Percentiles rank a stretch among this genome's conserved stretches.
Conservation (phyloP, 208 protist genomes). For the Trypanosoma boissoni region DNA sequence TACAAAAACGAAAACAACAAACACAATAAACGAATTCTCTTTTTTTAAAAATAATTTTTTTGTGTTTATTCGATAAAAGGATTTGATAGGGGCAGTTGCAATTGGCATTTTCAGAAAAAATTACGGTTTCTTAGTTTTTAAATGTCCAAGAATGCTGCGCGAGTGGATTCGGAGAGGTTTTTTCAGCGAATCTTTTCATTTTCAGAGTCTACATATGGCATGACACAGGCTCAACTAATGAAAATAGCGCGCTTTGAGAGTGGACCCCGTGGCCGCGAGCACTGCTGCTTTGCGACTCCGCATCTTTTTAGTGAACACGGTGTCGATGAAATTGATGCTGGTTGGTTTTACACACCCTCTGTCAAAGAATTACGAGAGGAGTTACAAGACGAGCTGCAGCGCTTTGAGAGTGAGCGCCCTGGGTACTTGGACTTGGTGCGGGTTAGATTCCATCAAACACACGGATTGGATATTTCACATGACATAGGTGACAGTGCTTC, state of each 20-base stretch:
- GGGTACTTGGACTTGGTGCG: constrained; percentile 17
- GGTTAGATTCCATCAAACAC: neutral
- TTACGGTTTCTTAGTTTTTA: too few species aligned
- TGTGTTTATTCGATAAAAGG: too few species aligned
- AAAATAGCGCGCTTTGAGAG: constrained; percentile 17
- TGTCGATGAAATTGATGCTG: constrained; percentile 17
- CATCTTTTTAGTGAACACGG: neutral
- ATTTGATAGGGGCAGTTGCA: too few species aligned
- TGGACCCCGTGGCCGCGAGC: neutral
- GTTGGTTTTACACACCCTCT: constrained; percentile 45
- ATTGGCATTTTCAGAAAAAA: too few species aligned
- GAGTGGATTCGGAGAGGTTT: constrained; percentile 13
- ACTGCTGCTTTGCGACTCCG: neutral
- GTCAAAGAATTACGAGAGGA: constrained; percentile 38
- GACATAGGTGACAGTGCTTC: constrained; percentile 21
- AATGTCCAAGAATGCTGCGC: neutral
- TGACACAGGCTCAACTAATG: constrained; percentile 21
- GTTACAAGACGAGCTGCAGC: constrained; percentile 9
- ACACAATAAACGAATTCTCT: too few species aligned
- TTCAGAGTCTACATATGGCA: constrained; percentile 21
- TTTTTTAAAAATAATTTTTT: too few species aligned
- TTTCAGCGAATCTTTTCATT: constrained; percentile 44
- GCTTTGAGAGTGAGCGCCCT: constrained; percentile 25
- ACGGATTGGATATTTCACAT: constrained; percentile 15
- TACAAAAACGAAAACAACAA: neutral